Percentiles rank a stretch among this genome's conserved stretches.
These are phyloP conservation scores for Marasmius sp. DNA, from an alignment of 1,284 basidiomycete genomes.

Conservation along the genomic window DNA sequence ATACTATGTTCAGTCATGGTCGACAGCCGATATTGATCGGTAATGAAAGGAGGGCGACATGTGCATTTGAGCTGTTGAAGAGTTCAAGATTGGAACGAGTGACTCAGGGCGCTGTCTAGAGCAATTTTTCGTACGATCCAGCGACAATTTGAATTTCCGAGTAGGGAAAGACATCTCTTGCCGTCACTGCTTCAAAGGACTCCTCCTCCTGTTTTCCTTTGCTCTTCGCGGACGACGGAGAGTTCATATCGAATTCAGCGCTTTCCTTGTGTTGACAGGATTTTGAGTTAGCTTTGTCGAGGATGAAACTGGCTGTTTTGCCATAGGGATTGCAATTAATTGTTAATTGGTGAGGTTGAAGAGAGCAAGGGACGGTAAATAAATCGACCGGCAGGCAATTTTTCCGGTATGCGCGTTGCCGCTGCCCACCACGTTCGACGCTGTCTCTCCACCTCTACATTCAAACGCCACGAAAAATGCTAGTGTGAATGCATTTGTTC, in stretches of 20 bases:
- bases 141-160: slow-evolving; percentile 79
- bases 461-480: slow-evolving; percentile 29
- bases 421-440: neutral
- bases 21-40: too few species aligned
- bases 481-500: slow-evolving; percentile 53
- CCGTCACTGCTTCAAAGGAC: neutral
- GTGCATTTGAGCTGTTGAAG: too few species aligned
- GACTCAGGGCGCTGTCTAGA: slow-evolving; percentile 67
- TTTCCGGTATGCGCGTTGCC: neutral
- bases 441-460: neutral
- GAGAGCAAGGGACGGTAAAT: too few species aligned
- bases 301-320: neutral
- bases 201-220: slow-evolving; percentile 31
- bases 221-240: slow-evolving; percentile 10
- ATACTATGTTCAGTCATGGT: too few species aligned
- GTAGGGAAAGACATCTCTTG: slow-evolving; percentile 35
- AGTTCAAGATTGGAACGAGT: too few species aligned
- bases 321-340: too few species aligned
- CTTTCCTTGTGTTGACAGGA: slow-evolving; percentile 13
- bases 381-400: too few species aligned
- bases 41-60: too few species aligned
- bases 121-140: slow-evolving; percentile 93
- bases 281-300: neutral
- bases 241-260: neutral
- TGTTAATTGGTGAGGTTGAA: neutral